These are phyloP conservation scores for Voacanga thouarsii DNA, from an alignment of 257 asterid species.

Conservation along the genomic window DNA sequence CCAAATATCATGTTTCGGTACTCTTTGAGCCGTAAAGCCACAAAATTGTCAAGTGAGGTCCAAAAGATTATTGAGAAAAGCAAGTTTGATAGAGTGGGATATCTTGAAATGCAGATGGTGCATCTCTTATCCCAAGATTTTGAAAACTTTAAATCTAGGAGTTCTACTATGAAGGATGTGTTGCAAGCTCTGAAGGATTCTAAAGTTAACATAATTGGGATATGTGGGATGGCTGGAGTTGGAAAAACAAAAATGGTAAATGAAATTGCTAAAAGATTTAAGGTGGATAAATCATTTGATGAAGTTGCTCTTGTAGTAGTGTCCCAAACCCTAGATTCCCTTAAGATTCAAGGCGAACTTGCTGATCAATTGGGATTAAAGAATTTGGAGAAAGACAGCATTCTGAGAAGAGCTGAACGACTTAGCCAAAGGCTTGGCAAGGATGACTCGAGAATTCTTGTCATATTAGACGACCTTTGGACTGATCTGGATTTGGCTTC, in stretches of 20 bases:
- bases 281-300: slow-evolving; percentile 4
- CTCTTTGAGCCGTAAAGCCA: slow-evolving; percentile 9
- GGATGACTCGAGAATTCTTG: slow-evolving; percentile 10
- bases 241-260: background rate
- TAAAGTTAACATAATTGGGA: background rate
- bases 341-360: slow-evolving; percentile 6
- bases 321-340: background rate
- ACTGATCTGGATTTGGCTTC: slow-evolving; percentile 1
- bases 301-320: slow-evolving; percentile 9
- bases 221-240: background rate
- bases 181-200: background rate
- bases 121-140: background rate
- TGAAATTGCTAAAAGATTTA: slow-evolving; percentile 6
- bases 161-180: background rate
- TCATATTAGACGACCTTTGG: slow-evolving; percentile 23
- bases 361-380: slow-evolving; percentile 1
- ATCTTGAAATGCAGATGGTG: background rate
- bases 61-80: background rate
- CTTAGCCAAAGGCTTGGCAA: background rate
- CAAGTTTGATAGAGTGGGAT: background rate
- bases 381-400: background rate
- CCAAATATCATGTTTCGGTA: slow-evolving; percentile 12
- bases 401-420: background rate
- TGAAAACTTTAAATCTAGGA: background rate
- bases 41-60: background rate